Evolutionary conservation across 2,329 filamentous ascomycete species (phyloP).

Genomic region (Zopfia rhizophila): DNA sequence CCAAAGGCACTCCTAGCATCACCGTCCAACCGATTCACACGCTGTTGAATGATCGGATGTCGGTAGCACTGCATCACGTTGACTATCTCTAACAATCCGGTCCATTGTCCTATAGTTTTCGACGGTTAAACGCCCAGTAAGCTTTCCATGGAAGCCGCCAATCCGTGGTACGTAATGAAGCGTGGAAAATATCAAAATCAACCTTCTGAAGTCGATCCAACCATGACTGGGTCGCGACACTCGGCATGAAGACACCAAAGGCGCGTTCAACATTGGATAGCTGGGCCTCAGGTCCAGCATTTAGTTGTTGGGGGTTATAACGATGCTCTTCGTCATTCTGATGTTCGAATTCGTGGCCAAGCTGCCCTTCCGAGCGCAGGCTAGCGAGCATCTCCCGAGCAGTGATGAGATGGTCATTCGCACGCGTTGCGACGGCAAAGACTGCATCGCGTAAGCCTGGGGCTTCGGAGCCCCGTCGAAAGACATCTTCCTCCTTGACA

Average conservation of each 20-base stretch:
- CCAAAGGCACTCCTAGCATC: too few relatives aligned
- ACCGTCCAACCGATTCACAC: too few relatives aligned
- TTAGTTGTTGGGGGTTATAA: constrained; percentile 55
- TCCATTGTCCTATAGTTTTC: constrained; percentile 54
- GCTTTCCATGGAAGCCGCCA: constrained; percentile 90
- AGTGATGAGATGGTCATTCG: constrained; percentile 95
- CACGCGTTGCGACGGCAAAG: constrained; percentile 90
- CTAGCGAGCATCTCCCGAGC: constrained; percentile 90
- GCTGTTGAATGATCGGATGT: too few relatives aligned
- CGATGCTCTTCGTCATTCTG: constrained; percentile 76
- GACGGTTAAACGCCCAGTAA: constrained; percentile 69
- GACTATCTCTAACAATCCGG: too few relatives aligned
- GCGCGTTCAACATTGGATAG: constrained; percentile 69
- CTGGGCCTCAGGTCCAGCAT: constrained; percentile 49
- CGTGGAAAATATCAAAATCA: constrained; percentile 84
- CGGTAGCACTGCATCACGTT: too few relatives aligned
- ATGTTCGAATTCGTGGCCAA: constrained; percentile 91
- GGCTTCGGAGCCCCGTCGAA: constrained; percentile 81
- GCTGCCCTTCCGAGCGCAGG: constrained; percentile 75
- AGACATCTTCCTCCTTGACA: constrained; percentile 88
- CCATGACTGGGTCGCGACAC: constrained; percentile 80
- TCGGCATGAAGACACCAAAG: constrained; percentile 84
- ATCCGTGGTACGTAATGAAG: constrained; percentile 70
- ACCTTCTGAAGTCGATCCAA: constrained; percentile 78
- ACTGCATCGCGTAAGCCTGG: constrained; percentile 87